Evolutionary conservation across 176 grass and related monocot genomes (phyloP).

Genomic region (Oryza meridionalis): DNA sequence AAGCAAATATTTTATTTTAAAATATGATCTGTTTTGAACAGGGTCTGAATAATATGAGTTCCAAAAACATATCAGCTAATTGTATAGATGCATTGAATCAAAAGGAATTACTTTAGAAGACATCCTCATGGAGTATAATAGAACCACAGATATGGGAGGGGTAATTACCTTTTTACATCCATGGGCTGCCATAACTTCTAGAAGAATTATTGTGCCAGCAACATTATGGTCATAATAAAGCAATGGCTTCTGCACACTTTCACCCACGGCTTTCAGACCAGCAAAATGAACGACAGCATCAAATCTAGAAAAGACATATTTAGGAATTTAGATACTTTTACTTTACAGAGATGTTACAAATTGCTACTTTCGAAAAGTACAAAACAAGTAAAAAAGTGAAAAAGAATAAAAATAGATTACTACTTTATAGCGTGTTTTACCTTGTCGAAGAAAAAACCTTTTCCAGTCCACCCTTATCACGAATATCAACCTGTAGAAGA

Average conservation of each 20-base stretch:
- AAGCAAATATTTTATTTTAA: not conserved
- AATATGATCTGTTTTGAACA: not conserved
- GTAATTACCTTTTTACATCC: conserved; percentile 90
- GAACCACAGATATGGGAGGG: conserved; percentile 21
- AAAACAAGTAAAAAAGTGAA: conserved; percentile 33
- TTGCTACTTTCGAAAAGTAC: not conserved
- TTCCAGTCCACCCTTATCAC: conserved; percentile 71
- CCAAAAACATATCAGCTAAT: not conserved
- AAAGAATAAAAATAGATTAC: conserved; percentile 15
- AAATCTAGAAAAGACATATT: conserved; percentile 57
- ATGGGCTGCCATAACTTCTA: conserved; percentile 94
- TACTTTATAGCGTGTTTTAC: conserved; percentile 46
- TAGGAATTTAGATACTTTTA: conserved; percentile 28
- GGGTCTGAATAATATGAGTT: conserved; percentile 19
- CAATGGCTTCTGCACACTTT: conserved; percentile 92
- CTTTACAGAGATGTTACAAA: conserved; percentile 1
- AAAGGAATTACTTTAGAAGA: conserved; percentile 6
- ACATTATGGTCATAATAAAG: conserved; percentile 95
- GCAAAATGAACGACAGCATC: conserved; percentile 98
- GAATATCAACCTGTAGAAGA: conserved; percentile 79
- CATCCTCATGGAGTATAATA: conserved; percentile 6
- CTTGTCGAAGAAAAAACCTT: conserved; percentile 76
- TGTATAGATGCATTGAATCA: not conserved
- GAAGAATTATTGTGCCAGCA: conserved; percentile 81
- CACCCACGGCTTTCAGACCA: conserved; percentile 94